Evolutionary conservation across 1,284 basidiomycete genomes (phyloP), one percentile per base, ranked within the genome.

Genomic region (Mycocalia duriaeana): DNA sequence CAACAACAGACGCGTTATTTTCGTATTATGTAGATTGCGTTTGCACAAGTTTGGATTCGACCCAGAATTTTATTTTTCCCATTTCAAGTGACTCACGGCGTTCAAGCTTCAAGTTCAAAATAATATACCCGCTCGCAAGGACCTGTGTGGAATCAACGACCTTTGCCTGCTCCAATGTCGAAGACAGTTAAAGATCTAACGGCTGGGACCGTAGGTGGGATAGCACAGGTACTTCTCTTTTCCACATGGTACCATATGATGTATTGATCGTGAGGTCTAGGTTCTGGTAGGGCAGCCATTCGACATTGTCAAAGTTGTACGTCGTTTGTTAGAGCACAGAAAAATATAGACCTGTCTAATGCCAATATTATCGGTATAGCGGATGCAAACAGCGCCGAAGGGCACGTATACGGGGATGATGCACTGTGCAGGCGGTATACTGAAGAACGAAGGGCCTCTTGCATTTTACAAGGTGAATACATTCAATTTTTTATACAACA

Each of bases 281-380:
- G 88, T 90, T 49, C 75, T 96, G 36, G 92, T 95, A 45, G 93
- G 93, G 39, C 94, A 96, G 68, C 91, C 93, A 16, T 95, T 97
- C 64, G 94, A 97, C 68, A 96, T 96, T 54, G 89, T 95, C 70
- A 97, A 97, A 82, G 88, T 91, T 70, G 88, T 90, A 59, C 66
- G 85, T n/a, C n/a, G n/a, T n/a, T n/a, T n/a, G n/a, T 77, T 45
- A 42, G n/a, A 8, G 26, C 26, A 31, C n/a, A 31, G 35, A 51
- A 37, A 18, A 40, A 34, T 16, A 31, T 31, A 8, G 26, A 31
- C 26, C 26, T 8, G n/a, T n/a, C n/a, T 31, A 8, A 31, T 31
- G 26, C 26, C 8, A 31, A 31, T 31, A 31, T n/a, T 8, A 31
- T 18, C 24, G 11, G 4, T 25, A 19, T 59, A 89, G 79, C 83